Base-by-base conservation (phyloP, 2,329 filamentous ascomycete species). In the Lasiodiplodia theobromae region DNA sequence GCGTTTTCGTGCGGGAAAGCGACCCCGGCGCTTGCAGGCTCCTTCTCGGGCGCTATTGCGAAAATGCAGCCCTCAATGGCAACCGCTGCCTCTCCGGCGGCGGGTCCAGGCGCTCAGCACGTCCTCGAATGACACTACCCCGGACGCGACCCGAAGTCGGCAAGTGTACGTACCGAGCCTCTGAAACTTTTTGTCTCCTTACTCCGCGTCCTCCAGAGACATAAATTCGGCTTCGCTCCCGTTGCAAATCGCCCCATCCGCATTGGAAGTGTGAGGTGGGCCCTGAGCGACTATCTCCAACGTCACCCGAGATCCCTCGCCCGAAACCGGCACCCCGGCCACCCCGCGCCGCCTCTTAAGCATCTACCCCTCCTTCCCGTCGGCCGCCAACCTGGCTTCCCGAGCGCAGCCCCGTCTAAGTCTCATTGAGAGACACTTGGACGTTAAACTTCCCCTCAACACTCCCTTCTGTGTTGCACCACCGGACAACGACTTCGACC, bases 381-480 rank as follows among this genome's bases (percentile, higher is more conserved):
- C 57, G 38, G 68, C 69, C 78, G 77, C 78, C 80, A 82, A 76
- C 70, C 81, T 84, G 82, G 83, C 84, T 77, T 82, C 82, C 76
- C 82, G 78, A 77, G 78, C 80, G 73, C 75, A 81, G 81, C 72
- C 81, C 77, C 74, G 81, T 84, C 79, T 89, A 72, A 84, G 83
- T 78, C 85, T 89, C 78, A 86, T 90, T 77, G 86, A 86, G 72
- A 85, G 86, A 78, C 88, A 90, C 75, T 82, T 90, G 72, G 84
- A 86, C 74, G 80, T 84, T 73, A 83, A 83, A 72, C 82, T 86
- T 69, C 80, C 86, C 70, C 79, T 89, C 68, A 89, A 89, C 79
- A 89, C 88, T 28, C 87, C 87, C 67, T 90, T 87, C 78, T 88
- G 87, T 74, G 79, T 81, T 72, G 80, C 81, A 58, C 83, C 82